Conservation (phyloP, 177 flowering plant genomes). For the Vitis hybrid region DNA sequence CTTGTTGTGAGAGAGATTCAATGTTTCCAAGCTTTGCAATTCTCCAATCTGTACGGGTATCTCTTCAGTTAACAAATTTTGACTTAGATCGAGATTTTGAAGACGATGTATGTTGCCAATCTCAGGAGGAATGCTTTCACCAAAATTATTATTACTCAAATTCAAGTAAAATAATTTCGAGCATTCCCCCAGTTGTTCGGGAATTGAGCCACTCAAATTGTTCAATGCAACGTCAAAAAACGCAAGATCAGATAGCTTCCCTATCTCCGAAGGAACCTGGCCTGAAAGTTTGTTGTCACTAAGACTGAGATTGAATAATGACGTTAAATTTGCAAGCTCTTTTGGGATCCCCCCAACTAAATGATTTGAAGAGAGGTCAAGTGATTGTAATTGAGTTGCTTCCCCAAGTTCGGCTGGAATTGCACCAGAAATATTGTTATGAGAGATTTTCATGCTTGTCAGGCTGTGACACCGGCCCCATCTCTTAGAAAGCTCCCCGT, state of each 20-base stretch:
- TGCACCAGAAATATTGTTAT: slow-evolving; percentile 10
- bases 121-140: slow-evolving; percentile 11
- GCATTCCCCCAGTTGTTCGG: slow-evolving; percentile 2
- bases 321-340: slow-evolving; percentile 5
- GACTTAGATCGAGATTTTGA: slow-evolving; percentile 21
- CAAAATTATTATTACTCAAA: slow-evolving; percentile 12
- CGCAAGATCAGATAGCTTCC: slow-evolving; percentile 6
- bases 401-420: slow-evolving; percentile 18
- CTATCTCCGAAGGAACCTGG: slow-evolving; percentile 11
- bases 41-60: slow-evolving; percentile 23
- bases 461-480: not conserved
- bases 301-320: slow-evolving; percentile 13
- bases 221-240: slow-evolving; percentile 15
- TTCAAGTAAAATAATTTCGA: slow-evolving; percentile 11
- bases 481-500: too few species aligned
- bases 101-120: slow-evolving; percentile 3
- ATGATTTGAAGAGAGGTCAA: slow-evolving; percentile 15
- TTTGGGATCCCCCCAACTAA: slow-evolving; percentile 10
- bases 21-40: slow-evolving; percentile 8
- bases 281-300: slow-evolving; percentile 18
- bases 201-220: slow-evolving; percentile 8
- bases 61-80: slow-evolving; percentile 20
- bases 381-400: not conserved
- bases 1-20: slow-evolving; percentile 4
- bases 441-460: slow-evolving; percentile 11